Base-by-base conservation (phyloP, 345 rosid species). In the Gossypium turneri region DNA sequence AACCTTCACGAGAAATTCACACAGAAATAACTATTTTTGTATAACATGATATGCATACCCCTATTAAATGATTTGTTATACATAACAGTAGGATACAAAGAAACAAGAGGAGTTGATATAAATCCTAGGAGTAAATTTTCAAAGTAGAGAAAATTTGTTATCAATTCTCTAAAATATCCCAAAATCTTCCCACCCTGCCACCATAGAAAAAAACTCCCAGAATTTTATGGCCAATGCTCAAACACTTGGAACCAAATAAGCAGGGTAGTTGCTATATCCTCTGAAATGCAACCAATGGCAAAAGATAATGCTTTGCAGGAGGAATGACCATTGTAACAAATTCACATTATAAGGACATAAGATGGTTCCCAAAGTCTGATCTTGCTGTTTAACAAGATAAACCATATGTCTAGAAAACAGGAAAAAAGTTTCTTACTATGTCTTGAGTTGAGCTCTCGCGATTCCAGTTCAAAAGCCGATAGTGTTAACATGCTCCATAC, bases 401-500 rank as follows among this genome's bases (percentile, higher is more conserved):
- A 5, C 15, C 43, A 69, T 27, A 51, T 69, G 24, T 51, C 20
- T 60, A 69, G 19, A 68, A 68, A 52, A 50, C 34, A 69, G 38
- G 56, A 69, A 27, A 4, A 15, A 8, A 55, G 66, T 57, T 19
- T 43, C 66, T 57, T 34, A 73, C 41, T 34, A 34, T 34, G 41
- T 34, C 44, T 44, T 10, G 29, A 4, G 43, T 57, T 9, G n/a
- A 56, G 61, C 66, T 79, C 25, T 48, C 20, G 64, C 48, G 2
- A 55, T 45, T 60, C 48, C 53, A 47, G 53, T 48, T 72, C 68
- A 20, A 20, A 22, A 7, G 51, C 56, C 29, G 20, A 67, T 43
- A 60, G 62, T 50, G 72, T 80, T 75, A 82, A 66, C 83, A 79
- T 55, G 77, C 79, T 80, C 83, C 85, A 67, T 51, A 70, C 53